phyloP scores from a whole-genome alignment of 805 yeast genomes.

The Starmerella vaccinii region DNA sequence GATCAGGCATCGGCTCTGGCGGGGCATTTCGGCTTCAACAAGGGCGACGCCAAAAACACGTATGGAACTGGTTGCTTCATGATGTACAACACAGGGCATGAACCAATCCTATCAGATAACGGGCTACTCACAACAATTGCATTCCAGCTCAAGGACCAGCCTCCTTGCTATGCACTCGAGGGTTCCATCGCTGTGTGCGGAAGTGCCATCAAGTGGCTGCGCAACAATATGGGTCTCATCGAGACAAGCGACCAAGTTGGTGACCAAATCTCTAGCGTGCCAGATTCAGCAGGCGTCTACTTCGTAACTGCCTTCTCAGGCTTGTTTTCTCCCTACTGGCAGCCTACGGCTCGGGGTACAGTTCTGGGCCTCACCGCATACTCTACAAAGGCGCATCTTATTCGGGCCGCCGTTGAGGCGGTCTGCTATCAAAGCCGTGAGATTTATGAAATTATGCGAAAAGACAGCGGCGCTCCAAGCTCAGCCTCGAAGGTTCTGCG shows the following conservation, averaged over 20 bases:
- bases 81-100: conserved; percentile 73
- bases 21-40: conserved; percentile 76
- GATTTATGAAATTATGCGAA: conserved; percentile 78
- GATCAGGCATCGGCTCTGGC: conserved; percentile 91
- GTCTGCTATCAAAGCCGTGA: conserved; percentile 91
- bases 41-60: conserved; percentile 87
- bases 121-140: conserved; percentile 87
- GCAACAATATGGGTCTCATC: conserved; percentile 79
- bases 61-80: conserved; percentile 94
- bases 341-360: conserved; percentile 81
- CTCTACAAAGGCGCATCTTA: conserved; percentile 84
- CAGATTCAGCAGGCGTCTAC: conserved; percentile 79
- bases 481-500: conserved; percentile 27
- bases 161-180: conserved; percentile 81
- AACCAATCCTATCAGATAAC: conserved; percentile 58
- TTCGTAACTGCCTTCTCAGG: conserved; percentile 95
- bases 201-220: conserved; percentile 83
- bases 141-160: conserved; percentile 67
- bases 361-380: conserved; percentile 87
- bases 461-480: conserved; percentile 51
- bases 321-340: conserved; percentile 93
- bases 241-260: conserved; percentile 79
- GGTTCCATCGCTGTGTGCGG: conserved; percentile 97
- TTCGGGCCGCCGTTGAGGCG: conserved; percentile 91
- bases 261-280: conserved; percentile 73